A percentile compares a stretch with the other conserved stretches of the same genome.
phyloP scores from a whole-genome alignment of 2,329 filamentous ascomycete species.

The Ambrosiella beaveri region DNA sequence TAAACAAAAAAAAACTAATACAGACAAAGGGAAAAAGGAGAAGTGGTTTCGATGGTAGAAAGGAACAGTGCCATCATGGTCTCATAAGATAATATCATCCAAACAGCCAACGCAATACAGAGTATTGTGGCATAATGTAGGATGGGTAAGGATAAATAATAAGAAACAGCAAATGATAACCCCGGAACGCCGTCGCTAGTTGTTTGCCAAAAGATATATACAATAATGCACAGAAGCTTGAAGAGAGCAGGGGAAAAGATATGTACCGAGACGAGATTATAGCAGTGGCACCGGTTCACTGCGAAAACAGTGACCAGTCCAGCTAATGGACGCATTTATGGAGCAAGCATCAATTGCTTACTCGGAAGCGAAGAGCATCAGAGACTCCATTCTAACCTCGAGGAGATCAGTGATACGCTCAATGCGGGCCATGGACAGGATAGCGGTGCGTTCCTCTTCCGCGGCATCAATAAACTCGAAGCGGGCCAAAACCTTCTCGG shows the following conservation, averaged over 20 bases:
- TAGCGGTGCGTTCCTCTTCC: conserved; percentile 29
- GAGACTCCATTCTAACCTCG: conserved; percentile 11
- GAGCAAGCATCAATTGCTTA: neutral
- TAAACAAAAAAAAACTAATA: conserved; percentile 1
- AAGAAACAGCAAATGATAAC: conserved; percentile 6
- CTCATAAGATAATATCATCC: neutral
- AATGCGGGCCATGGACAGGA: conserved; percentile 31
- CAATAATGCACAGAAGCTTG: conserved; percentile 4
- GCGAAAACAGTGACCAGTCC: conserved; percentile 11
- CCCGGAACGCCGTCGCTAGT: conserved; percentile 10
- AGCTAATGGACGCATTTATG: conserved; percentile 8
- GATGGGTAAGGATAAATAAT: neutral
- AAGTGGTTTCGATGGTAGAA: neutral
- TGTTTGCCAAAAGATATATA: conserved; percentile 10
- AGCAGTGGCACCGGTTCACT: conserved; percentile 6
- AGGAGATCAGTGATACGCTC: conserved; percentile 27
- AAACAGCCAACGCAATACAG: neutral
- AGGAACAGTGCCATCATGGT: neutral
- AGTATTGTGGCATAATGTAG: no score
- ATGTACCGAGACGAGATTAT: neutral
- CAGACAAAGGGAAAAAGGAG: neutral
- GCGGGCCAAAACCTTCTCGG: conserved; percentile 46
- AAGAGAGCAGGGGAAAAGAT: conserved; percentile 4
- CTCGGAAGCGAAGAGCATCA: conserved; percentile 7
- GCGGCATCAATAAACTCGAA: conserved; percentile 47